Percentiles rank a stretch among this genome's conserved stretches.
These are phyloP conservation scores for Hericium erinaceus DNA, from an alignment of 768 basidiomycete genomes.

Conservation along the genomic window DNA sequence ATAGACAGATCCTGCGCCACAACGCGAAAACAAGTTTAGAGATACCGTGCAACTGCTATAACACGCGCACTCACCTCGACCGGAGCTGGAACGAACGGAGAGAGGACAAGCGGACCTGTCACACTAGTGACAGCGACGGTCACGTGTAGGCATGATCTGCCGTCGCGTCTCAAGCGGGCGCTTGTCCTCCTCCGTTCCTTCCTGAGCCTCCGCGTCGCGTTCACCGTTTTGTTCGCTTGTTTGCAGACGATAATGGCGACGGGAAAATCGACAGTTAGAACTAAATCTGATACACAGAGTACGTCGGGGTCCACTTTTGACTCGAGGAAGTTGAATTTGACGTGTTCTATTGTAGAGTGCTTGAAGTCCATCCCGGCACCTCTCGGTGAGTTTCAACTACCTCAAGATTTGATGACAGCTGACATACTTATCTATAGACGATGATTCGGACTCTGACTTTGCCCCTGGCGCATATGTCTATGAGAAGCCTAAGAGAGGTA, in stretches of 20 bases:
- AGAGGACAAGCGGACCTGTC: neutral
- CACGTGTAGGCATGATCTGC: neutral
- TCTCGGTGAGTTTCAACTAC: conserved; percentile 20
- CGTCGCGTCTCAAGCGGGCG: neutral
- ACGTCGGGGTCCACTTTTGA: too few species aligned
- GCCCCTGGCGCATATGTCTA: conserved; percentile 29
- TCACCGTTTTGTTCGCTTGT: too few species aligned
- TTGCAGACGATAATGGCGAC: too few species aligned
- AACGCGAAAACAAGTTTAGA: too few species aligned
- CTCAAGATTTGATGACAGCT: neutral
- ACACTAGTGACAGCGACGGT: neutral
- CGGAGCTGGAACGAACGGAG: neutral
- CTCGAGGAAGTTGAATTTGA: too few species aligned
- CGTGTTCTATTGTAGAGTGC: neutral
- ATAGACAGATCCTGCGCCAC: too few species aligned
- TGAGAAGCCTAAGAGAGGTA: conserved; percentile 18
- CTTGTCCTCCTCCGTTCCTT: neutral
- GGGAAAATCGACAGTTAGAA: too few species aligned
- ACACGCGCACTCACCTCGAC: neutral
- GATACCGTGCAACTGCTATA: neutral
- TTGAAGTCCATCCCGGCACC: conserved; percentile 26
- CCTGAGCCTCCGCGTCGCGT: neutral
- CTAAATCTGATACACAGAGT: too few species aligned
- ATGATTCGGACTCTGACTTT: conserved; percentile 44
- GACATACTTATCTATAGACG: conserved; percentile 20